phyloP scores from a whole-genome alignment of 176 grass and related monocot genomes.

The sorghum (Sorghum bicolor) region DNA sequence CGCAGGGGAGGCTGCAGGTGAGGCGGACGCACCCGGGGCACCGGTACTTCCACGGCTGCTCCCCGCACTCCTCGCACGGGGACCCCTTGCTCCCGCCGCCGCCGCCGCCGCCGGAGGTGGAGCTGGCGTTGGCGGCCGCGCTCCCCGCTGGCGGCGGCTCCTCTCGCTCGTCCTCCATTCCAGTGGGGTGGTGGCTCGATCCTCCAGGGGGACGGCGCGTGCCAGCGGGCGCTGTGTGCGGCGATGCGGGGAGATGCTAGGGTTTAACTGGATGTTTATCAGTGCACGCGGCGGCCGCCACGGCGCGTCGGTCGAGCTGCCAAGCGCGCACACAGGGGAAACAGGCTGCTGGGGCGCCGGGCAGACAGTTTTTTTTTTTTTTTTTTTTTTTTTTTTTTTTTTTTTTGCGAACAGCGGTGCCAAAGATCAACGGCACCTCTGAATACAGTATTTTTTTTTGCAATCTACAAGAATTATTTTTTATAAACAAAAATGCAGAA shows the following conservation, averaged over 20 bases:
- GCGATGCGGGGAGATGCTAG: neutral
- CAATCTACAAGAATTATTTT: too few species aligned
- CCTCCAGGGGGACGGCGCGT: neutral
- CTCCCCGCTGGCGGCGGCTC: neutral
- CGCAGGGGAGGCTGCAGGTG: slow-evolving; percentile 92
- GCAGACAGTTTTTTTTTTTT: neutral
- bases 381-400: neutral
- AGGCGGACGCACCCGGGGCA: slow-evolving; percentile 77
- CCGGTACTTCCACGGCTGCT: slow-evolving; percentile 92
- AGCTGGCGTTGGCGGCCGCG: neutral
- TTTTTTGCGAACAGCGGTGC: too few species aligned
- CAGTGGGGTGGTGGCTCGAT: neutral
- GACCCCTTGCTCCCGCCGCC: slow-evolving; percentile 23
- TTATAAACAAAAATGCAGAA: too few species aligned
- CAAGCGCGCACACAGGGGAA: neutral
- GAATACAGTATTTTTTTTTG: too few species aligned
- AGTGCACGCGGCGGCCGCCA: neutral
- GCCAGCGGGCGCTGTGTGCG: neutral
- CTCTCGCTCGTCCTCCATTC: slow-evolving; percentile 20
- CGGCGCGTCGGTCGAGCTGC: neutral
- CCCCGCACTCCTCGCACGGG: slow-evolving; percentile 79
- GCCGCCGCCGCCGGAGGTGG: neutral
- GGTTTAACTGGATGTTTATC: slow-evolving; percentile 40
- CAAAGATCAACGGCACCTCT: too few species aligned
- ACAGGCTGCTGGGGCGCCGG: neutral